These are phyloP conservation scores for Beauveria bassiana DNA, from an alignment of 2,329 filamentous ascomycete species.

Conservation along the genomic window DNA sequence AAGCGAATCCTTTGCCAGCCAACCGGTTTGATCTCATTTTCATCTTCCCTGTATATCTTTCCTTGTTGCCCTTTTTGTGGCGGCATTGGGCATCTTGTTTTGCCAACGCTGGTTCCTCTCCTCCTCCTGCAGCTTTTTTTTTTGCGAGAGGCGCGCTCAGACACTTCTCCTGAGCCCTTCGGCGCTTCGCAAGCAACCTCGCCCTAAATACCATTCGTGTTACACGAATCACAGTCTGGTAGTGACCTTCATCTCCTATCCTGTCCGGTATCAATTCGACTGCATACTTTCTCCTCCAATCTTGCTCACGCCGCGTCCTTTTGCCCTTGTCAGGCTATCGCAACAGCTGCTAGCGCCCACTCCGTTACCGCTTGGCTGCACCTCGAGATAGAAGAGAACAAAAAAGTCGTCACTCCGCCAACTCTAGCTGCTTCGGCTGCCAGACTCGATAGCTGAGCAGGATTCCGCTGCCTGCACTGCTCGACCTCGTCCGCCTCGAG, in stretches of 20 bases:
- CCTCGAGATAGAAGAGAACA: neutral
- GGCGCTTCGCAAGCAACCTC: constrained; percentile 1
- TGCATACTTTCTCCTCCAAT: neutral
- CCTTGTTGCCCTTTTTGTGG: neutral
- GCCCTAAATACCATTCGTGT: neutral
- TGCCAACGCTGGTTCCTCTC: neutral
- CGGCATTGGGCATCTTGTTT: neutral
- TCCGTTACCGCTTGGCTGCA: constrained; percentile 6
- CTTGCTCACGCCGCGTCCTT: neutral
- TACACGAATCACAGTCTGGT: neutral
- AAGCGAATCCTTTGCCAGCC: neutral
- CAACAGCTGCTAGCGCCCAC: neutral
- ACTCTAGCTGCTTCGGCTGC: neutral
- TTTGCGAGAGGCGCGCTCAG: constrained; percentile 4
- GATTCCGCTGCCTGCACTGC: neutral
- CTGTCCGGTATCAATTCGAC: constrained; percentile 1
- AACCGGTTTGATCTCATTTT: neutral
- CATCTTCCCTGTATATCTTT: neutral
- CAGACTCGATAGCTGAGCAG: neutral
- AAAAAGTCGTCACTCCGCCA: constrained; percentile 7
- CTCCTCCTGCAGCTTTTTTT: constrained; percentile 2
- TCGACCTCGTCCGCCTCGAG: neutral
- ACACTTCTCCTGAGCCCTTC: constrained; percentile 9
- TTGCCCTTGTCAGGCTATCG: neutral
- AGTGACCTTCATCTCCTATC: neutral